Evolutionary conservation across 2,329 filamentous ascomycete species (phyloP).

Genomic region (Grosmannia penicillata): DNA sequence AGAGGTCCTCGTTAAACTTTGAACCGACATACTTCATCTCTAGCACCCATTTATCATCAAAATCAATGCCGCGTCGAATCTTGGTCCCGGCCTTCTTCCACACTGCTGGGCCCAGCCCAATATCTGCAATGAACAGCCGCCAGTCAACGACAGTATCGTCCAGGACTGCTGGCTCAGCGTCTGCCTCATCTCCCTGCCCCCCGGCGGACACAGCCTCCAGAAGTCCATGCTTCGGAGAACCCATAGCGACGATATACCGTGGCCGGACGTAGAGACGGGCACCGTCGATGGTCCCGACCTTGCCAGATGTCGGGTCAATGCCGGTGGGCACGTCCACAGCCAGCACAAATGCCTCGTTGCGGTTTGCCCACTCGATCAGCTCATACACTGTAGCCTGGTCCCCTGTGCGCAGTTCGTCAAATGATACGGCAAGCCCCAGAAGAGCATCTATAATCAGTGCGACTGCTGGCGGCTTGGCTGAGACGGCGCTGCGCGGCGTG

Average conservation of each 20-base stretch:
- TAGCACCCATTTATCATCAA: conserved; percentile 75
- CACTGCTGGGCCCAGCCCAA: conserved; percentile 68
- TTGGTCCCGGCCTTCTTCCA: conserved; percentile 77
- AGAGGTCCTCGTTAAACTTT: neutral
- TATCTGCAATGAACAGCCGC: conserved; percentile 73
- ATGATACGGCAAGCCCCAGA: conserved; percentile 72
- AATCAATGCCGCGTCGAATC: conserved; percentile 72
- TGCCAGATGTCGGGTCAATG: conserved; percentile 64
- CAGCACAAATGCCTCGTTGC: conserved; percentile 66
- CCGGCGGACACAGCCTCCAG: conserved; percentile 57
- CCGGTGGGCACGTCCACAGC: conserved; percentile 88
- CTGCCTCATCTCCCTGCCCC: conserved; percentile 26
- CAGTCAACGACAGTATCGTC: conserved; percentile 41
- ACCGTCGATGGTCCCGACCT: conserved; percentile 53
- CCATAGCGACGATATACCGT: conserved; percentile 71
- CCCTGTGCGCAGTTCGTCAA: conserved; percentile 71
- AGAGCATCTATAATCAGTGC: conserved; percentile 81
- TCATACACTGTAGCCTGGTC: conserved; percentile 77
- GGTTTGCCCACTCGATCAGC: conserved; percentile 87
- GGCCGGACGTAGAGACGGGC: conserved; percentile 66
- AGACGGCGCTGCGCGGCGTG: conserved; percentile 21
- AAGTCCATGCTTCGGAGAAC: conserved; percentile 73
- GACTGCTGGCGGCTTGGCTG: conserved; percentile 45
- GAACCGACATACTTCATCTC: conserved; percentile 33
- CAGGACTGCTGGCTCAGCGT: conserved; percentile 12